Evolutionary conservation across 1,284 basidiomycete genomes (phyloP), one percentile per base, ranked within the genome.

Genomic region (Blastosporella zonata): DNA sequence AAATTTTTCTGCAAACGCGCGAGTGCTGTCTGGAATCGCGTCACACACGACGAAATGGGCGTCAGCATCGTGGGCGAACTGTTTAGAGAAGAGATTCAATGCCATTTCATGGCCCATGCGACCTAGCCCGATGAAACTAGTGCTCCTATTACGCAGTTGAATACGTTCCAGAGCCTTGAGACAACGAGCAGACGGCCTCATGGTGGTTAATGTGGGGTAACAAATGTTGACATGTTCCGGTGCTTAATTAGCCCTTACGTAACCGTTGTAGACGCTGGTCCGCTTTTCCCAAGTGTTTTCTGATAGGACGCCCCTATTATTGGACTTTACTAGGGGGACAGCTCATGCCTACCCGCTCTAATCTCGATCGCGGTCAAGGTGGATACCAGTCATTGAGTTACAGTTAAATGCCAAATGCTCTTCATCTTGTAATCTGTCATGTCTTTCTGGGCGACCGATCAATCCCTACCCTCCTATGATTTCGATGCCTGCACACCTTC

Each of bases 51-150:
- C 76, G 58, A 93, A 90, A 17, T 67, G 72, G 36, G 74, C 56
- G 9, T 80, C 74, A 13, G 67, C 55, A 36, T 70, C 66, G 37
- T 76, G 68, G 10, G 75, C 70, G 42, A 77, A 68, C 52, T 75
- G 77, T 59, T 85, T 86, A 0, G 84, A 82, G 69, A 90, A 89
- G 43, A 92, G 75, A 65, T 92, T 92, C 65, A 75, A 77, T 13
- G 90, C 90, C 90, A 92, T 92, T 62, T 88, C 82, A 42, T 78
- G 80, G 25, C 90, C 90, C 90, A 93, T 92, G 43, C 82, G 74
- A 34, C 89, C 89, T 10, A 92, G 78, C 4, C 90, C 90, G 47
- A 92, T 83, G 68, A 92, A 92, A 46, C 81, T 82, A 27, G 81
- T 79, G 58, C 76, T 82, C 37, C 73, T 75, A 12, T 68, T 60